These are phyloP conservation scores for Colletotrichum musicola DNA, from an alignment of 2,329 filamentous ascomycete genomes.

Conservation along the genomic window DNA sequence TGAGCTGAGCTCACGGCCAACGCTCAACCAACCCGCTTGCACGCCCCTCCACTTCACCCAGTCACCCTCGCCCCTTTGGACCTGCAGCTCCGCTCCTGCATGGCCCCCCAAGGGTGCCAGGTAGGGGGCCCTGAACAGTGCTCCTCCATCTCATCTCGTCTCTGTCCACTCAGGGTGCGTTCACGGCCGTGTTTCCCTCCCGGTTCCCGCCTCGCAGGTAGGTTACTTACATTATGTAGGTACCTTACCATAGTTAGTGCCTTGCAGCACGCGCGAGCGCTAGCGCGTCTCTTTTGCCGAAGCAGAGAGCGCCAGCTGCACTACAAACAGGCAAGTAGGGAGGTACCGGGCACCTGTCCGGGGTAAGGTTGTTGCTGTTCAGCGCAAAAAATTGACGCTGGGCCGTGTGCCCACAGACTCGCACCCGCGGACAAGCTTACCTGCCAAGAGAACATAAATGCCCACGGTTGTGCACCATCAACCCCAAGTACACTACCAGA, in stretches of 20 bases:
- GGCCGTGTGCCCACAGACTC: neutral
- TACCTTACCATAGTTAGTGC: too few relatives aligned
- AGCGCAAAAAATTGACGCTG: too few relatives aligned
- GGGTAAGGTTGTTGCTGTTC: too few relatives aligned
- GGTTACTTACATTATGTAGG: conserved; percentile 23
- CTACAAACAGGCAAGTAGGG: too few relatives aligned
- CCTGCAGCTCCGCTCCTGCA: conserved; percentile 37
- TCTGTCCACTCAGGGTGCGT: neutral
- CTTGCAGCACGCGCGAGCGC: conserved; percentile 5
- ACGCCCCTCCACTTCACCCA: conserved; percentile 1
- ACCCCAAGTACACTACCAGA: conserved; percentile 1
- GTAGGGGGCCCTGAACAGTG: conserved; percentile 5
- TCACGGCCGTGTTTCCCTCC: conserved; percentile 10
- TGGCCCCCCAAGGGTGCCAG: conserved; percentile 11
- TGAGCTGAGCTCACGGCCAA: conserved; percentile 21
- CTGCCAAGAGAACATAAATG: conserved; percentile 10
- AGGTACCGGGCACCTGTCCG: too few relatives aligned
- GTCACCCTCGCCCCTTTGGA: conserved; percentile 12
- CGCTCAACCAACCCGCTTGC: conserved; percentile 21
- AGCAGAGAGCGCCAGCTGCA: neutral
- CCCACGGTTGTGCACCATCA: neutral
- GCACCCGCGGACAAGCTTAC: neutral
- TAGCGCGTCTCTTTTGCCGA: conserved; percentile 33
- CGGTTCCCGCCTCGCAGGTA: conserved; percentile 36
- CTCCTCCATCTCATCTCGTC: conserved; percentile 35